A percentile compares a stretch with the other conserved stretches of the same genome.
Evolutionary conservation across 2,329 filamentous ascomycete genomes (phyloP).

Genomic region (Aspergillus melleus): DNA sequence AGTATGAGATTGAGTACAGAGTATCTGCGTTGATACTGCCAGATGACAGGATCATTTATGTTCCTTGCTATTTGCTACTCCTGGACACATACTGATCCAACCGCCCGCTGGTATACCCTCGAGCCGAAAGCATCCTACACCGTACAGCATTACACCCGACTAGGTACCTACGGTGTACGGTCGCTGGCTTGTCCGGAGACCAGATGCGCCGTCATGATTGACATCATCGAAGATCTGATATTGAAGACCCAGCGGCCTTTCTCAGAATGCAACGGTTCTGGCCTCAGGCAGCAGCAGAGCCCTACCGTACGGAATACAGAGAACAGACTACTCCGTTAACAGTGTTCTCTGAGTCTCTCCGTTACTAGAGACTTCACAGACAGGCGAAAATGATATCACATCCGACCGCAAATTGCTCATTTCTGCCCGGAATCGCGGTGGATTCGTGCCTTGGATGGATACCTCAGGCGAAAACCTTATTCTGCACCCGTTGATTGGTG

Average conservation of each 20-base stretch:
- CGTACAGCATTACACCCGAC: no score
- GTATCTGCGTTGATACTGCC: no score
- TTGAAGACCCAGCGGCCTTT: not conserved
- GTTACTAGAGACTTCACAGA: no score
- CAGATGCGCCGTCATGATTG: not conserved
- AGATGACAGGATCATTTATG: no score
- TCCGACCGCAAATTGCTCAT: not conserved
- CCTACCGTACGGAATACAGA: not conserved
- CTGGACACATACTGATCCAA: no score
- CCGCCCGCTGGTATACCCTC: no score
- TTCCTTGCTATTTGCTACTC: no score
- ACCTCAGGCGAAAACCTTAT: not conserved
- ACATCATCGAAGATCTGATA: not conserved
- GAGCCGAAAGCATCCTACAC: no score
- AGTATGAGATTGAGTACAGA: not conserved
- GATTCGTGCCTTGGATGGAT: not conserved
- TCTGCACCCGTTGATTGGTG: not conserved
- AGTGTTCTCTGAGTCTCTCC: no score
- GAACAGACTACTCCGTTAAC: no score
- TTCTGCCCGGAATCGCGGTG: not conserved
- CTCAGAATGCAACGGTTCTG: not conserved
- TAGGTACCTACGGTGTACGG: not conserved
- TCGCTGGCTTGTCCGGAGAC: not conserved
- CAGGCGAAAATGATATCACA: not conserved
- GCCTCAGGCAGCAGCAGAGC: conserved; percentile 5